Percentiles rank a stretch among this genome's conserved stretches.
These are phyloP conservation scores for Colletotrichum viniferum DNA, from an alignment of 2,329 filamentous ascomycete species.

Conservation along the genomic window DNA sequence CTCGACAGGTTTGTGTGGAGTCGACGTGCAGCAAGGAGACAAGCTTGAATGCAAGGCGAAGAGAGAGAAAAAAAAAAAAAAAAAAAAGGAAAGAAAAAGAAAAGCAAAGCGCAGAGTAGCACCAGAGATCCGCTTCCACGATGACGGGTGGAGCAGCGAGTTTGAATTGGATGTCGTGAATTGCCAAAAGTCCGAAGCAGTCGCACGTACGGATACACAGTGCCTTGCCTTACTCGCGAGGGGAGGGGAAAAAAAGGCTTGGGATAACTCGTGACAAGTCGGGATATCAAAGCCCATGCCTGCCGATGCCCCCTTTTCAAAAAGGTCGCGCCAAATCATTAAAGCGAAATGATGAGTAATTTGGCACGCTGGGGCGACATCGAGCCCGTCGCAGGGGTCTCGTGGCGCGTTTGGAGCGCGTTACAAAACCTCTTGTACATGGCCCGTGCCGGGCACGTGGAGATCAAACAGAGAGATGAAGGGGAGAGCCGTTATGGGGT, in stretches of 20 bases:
- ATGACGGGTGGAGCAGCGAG: background rate
- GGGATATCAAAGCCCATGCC: background rate
- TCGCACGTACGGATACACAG: background rate
- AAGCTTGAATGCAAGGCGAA: background rate
- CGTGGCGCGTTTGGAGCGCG: background rate
- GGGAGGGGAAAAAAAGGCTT: background rate
- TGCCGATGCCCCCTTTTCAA: background rate
- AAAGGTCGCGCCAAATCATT: background rate
- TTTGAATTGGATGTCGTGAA: background rate
- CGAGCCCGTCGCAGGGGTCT: background rate
- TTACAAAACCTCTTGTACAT: background rate
- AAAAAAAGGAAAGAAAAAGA: too few species aligned
- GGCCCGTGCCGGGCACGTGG: background rate
- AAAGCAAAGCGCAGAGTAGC: background rate
- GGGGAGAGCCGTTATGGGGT: background rate
- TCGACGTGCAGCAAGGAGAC: background rate
- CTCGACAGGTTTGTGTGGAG: background rate
- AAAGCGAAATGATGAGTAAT: constrained; percentile 13
- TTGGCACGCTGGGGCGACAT: background rate
- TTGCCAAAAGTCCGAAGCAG: background rate
- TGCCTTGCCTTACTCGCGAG: background rate
- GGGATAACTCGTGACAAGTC: background rate
- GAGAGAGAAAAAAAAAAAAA: background rate
- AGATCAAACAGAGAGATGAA: background rate
- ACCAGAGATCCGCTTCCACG: background rate